Evolutionary conservation across 2,329 filamentous ascomycete species (phyloP).

Genomic region (Gremmenia infestans): DNA sequence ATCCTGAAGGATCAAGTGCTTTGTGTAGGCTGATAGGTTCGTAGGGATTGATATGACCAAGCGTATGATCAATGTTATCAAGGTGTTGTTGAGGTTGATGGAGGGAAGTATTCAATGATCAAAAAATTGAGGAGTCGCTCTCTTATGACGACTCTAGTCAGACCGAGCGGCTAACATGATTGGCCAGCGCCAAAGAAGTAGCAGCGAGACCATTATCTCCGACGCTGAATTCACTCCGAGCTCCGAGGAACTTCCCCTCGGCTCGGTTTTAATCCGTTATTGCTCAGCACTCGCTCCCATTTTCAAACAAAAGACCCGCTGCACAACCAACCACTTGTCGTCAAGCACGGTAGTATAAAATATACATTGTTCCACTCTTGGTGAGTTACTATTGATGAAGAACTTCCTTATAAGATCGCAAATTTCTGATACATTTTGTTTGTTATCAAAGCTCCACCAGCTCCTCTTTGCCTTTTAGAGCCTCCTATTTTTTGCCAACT

Average conservation of each 20-base stretch:
- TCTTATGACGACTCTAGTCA: constrained; percentile 2
- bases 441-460: no score
- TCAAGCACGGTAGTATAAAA: no score
- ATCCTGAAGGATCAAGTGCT: constrained; percentile 16
- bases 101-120: neutral
- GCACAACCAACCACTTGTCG: neutral
- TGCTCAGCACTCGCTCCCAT: no score
- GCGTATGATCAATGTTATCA: neutral
- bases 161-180: neutral
- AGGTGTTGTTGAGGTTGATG: neutral
- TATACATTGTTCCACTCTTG: no score
- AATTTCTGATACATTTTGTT: no score
- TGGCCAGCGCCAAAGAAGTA: neutral
- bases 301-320: neutral
- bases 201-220: neutral
- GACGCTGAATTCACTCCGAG: neutral
- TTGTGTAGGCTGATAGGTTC: neutral
- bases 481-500: no score
- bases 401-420: no score
- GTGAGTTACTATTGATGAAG: no score
- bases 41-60: constrained; percentile 1
- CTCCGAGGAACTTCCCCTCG: neutral
- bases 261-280: neutral
- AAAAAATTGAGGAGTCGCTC: neutral
- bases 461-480: no score